Percentiles rank a stretch among this genome's conserved stretches.
These are phyloP conservation scores for Vicia faba DNA, from an alignment of 306 rosid genomes.

Conservation along the genomic window DNA sequence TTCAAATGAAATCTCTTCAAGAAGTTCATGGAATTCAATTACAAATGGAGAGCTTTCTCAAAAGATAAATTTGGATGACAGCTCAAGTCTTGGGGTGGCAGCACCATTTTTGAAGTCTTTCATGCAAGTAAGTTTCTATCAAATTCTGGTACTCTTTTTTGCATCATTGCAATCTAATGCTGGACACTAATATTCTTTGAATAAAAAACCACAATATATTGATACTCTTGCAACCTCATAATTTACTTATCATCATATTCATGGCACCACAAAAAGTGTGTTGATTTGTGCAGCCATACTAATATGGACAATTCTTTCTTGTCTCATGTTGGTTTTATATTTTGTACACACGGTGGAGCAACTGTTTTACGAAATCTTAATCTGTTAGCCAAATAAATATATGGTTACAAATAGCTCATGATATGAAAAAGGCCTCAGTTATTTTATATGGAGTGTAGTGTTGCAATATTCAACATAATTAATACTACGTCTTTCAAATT, in stretches of 20 bases:
- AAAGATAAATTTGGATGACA: constrained; percentile 76
- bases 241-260: background rate
- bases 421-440: background rate
- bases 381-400: constrained; percentile 30
- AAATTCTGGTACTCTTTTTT: constrained; percentile 23
- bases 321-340: background rate
- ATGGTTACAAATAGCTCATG: background rate
- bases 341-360: constrained; percentile 18
- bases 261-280: constrained; percentile 1
- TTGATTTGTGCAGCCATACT: constrained; percentile 17
- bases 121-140: constrained; percentile 68
- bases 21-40: constrained; percentile 82
- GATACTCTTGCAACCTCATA: constrained; percentile 5
- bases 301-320: constrained; percentile 10
- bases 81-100: constrained; percentile 84
- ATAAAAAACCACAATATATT: background rate
- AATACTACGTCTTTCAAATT: too few species aligned
- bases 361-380: constrained; percentile 8
- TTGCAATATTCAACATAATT: constrained; percentile 3
- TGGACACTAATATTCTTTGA: background rate
- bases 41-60: constrained; percentile 78
- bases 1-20: constrained; percentile 65
- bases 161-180: constrained; percentile 15
- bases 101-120: constrained; percentile 92
- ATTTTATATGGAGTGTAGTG: constrained; percentile 28